Evolutionary conservation across 2,329 filamentous ascomycete species (phyloP), one percentile per base, ranked within the genome.

Genomic region (Fusarium tricinctum): DNA sequence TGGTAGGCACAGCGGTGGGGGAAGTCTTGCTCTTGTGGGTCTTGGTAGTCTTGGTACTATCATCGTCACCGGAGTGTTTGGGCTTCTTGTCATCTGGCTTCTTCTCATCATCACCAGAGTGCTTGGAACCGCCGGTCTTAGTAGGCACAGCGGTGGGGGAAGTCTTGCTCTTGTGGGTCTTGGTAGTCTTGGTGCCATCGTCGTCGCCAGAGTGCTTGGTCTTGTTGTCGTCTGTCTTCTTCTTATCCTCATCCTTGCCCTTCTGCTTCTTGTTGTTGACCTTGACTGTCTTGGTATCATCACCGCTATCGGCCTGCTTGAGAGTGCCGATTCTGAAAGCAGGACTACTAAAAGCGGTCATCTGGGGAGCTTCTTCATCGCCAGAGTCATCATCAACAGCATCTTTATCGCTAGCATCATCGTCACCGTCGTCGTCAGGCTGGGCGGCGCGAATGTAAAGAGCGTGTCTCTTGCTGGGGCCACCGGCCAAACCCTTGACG

Each of bases 191-290:
- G 33, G 33, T 35, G 33, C 14, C 17, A 12, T 42, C 8, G 6
- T 17, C 28, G 13, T 30, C 10, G 28, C 28, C 23, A 23, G 38
- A 22, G 4, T 39, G n/a, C 55, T 60, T 60, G 17, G 23, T 28
- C 0, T 28, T 32, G 3, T 39, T 22, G 3, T 35, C 28, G 10
- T 30, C 10, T 7, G 32, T 45, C 5, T 35, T 22, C 38, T 59
- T 59, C 42, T 38, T 47, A 20, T 40, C 44, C 3, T 43, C 14
- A n/a, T 35, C n/a, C 20, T 40, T 44, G 28, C 45, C 58, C 13
- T 46, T 54, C 5, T 62, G 56, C 26, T 63, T 63, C 44, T 63
- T 63, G 14, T 28, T 40, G 26, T 43, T 45, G 1, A 32, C 8
- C 43, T 63, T 63, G 30, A 63, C 19, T 15, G 20, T 44, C 33